Conservation (phyloP, 345 rosid genomes). For the Geranium brycei region DNA sequence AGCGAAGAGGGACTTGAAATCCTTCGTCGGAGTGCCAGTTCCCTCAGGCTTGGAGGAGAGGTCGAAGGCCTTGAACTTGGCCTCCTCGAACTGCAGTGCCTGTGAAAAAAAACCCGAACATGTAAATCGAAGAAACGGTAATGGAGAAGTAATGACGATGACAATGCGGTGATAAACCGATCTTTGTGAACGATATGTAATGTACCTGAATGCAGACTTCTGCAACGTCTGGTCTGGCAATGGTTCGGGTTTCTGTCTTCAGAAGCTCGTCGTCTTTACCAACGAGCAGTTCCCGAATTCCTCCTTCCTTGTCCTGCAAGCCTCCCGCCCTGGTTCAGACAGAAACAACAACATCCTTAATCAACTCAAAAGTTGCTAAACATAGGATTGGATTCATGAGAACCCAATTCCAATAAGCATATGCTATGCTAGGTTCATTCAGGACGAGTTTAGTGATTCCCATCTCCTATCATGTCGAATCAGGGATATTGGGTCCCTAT, state of each 20-base stretch:
- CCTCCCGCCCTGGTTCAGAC: conserved; percentile 71
- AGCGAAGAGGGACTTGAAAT: conserved; percentile 71
- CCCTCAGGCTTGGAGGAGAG: conserved; percentile 83
- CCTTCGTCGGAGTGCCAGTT: conserved; percentile 70
- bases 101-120: conserved; percentile 11
- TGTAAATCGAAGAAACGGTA: too few species aligned
- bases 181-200: not conserved
- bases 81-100: conserved; percentile 69
- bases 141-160: not conserved
- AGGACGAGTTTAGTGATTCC: too few species aligned
- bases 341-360: not conserved
- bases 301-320: conserved; percentile 83
- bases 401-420: too few species aligned
- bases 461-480: too few species aligned
- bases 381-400: too few species aligned
- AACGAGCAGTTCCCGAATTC: conserved; percentile 60
- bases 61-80: conserved; percentile 81
- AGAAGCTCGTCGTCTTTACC: conserved; percentile 93
- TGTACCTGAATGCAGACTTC: conserved; percentile 76
- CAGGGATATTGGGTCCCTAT: too few species aligned
- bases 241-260: conserved; percentile 62
- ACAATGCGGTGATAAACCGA: too few species aligned
- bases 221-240: conserved; percentile 75
- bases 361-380: too few species aligned
- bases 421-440: too few species aligned